These are phyloP conservation scores for Hymenoscyphus fraxineus DNA, from an alignment of 2,329 filamentous ascomycete genomes.

Conservation along the genomic window DNA sequence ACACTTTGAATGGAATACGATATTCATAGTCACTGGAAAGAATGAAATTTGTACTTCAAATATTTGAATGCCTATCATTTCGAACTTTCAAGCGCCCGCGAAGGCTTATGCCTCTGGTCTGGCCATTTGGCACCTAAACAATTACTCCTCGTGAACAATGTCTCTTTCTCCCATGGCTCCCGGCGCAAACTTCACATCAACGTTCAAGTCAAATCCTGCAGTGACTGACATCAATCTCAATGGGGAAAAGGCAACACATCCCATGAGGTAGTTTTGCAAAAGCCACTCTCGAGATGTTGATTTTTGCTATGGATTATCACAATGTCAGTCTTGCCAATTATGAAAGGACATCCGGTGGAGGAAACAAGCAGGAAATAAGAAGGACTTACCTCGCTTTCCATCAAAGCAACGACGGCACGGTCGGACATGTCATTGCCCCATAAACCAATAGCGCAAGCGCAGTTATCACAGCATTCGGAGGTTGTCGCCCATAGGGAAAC, in stretches of 20 bases:
- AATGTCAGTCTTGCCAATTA: neutral
- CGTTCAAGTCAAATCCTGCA: neutral
- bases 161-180: slow-evolving; percentile 4
- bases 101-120: too few relatives aligned
- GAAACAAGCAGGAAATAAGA: neutral
- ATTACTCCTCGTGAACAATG: neutral
- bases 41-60: too few relatives aligned
- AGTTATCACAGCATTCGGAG: slow-evolving; percentile 5
- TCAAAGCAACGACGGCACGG: neutral
- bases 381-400: neutral
- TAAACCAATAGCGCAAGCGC: slow-evolving; percentile 9
- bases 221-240: slow-evolving; percentile 1
- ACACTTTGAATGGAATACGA: too few relatives aligned
- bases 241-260: slow-evolving; percentile 12
- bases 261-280: slow-evolving; percentile 10
- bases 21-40: too few relatives aligned
- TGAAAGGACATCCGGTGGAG: neutral
- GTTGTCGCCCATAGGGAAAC: slow-evolving; percentile 8
- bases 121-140: too few relatives aligned
- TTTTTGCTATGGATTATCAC: slow-evolving; percentile 3
- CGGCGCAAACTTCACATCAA: neutral
- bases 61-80: too few relatives aligned
- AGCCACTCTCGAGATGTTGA: slow-evolving; percentile 10
- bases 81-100: neutral
- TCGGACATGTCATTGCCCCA: slow-evolving; percentile 6